These are phyloP conservation scores for Grosmannia huntii DNA, from an alignment of 2,329 filamentous ascomycete species.

Conservation along the genomic window DNA sequence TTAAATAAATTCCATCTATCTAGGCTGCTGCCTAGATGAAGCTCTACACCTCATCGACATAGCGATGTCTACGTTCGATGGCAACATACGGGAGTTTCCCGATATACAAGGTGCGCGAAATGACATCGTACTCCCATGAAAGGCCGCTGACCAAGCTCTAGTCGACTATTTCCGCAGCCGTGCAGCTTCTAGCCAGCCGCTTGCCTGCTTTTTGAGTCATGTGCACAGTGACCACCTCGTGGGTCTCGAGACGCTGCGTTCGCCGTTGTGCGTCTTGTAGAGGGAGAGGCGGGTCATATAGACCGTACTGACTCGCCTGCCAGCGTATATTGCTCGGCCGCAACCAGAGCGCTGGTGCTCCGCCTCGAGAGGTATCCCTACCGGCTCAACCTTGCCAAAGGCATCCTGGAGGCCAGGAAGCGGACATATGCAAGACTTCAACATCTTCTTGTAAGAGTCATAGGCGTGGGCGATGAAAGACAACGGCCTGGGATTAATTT, in stretches of 20 bases:
- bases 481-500: neutral
- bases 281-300: neutral
- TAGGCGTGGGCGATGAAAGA: neutral
- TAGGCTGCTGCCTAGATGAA: neutral
- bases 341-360: slow-evolving; percentile 69
- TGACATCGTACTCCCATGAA: neutral
- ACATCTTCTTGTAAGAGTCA: slow-evolving; percentile 43
- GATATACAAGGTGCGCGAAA: slow-evolving; percentile 7
- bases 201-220: slow-evolving; percentile 85
- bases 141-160: slow-evolving; percentile 19
- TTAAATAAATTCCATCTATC: too few relatives aligned
- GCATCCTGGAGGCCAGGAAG: slow-evolving; percentile 60
- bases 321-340: slow-evolving; percentile 75
- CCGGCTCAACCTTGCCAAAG: slow-evolving; percentile 68
- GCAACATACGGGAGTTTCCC: slow-evolving; percentile 6
- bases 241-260: slow-evolving; percentile 62
- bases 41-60: neutral
- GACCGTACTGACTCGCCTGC: neutral
- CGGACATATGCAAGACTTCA: slow-evolving; percentile 67
- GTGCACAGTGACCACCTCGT: slow-evolving; percentile 82
- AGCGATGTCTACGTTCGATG: slow-evolving; percentile 9
- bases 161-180: slow-evolving; percentile 70
- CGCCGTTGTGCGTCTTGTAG: slow-evolving; percentile 50
- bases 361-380: slow-evolving; percentile 67
- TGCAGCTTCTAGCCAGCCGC: slow-evolving; percentile 41